Base-by-base conservation (phyloP, 176 grass and related monocot genomes). In the sorghum (Sorghum bicolor) region DNA sequence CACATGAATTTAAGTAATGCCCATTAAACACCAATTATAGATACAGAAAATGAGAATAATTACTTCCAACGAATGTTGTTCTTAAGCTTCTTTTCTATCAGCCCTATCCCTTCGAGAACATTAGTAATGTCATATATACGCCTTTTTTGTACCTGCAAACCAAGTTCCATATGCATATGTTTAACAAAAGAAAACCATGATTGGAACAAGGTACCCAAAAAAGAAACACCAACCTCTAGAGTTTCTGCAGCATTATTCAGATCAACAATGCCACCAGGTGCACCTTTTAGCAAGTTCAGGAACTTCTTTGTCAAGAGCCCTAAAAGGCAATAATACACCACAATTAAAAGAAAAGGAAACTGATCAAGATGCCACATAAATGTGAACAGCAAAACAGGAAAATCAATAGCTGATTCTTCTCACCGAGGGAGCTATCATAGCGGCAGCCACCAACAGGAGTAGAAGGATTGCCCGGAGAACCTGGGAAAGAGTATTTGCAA, bases 61-160 rank as follows among this genome's bases (percentile, higher is more conserved):
- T 98, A 98, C 95, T 95, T 98, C 95, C 95, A 94, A 79, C 76
- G 87, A 67, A 95, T 91, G 83, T 80, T 90, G 79, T 95, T 98
- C 82, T 94, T 98, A 70, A 88, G 86, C 84, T 93, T 93, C 87
- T 98, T 98, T 89, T 98, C 95, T 91, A 95, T 93, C 64, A 98
- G 81, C 13, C 92, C 95, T 86, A 91, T 93, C 38, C 95, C 95
- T 98, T 95, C 95, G 1, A 98, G 95, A 67, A 98, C 92, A 95
- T 92, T 95, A 70, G 95, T 98, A 48, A 98, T 92, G 76, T 98
- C 95, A 88, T 94, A 98, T 87, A 98, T 93, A 67, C 95, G 88
- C 70, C 95, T 91, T 84, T 94, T 98, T 71, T 94, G 90, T 67
- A 98, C 93, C 93, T 98, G 86, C 68, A 88, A 26, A 80, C 73